Evolutionary conservation across 768 basidiomycete genomes (phyloP).

Genomic region (Clathrus columnatus): DNA sequence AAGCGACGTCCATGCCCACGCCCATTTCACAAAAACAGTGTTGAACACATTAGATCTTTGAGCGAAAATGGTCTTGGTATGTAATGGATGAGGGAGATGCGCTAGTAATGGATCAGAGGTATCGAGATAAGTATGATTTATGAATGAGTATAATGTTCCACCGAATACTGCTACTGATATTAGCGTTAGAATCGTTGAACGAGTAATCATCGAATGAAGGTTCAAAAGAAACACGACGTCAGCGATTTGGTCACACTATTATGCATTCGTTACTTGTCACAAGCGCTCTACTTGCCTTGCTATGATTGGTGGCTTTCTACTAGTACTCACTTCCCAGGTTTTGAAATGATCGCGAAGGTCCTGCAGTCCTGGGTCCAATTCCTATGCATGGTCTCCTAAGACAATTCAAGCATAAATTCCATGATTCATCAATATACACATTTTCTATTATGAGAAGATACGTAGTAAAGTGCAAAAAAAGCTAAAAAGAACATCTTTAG

Average conservation of each 20-base stretch:
- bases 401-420: no score
- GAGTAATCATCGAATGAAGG: slow-evolving; percentile 25
- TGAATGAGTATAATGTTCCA: slow-evolving; percentile 60
- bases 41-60: slow-evolving; percentile 77
- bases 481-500: no score
- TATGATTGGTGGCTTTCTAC: no score
- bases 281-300: no score
- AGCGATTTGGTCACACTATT: not conserved
- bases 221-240: not conserved
- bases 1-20: slow-evolving; percentile 85
- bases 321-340: no score
- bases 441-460: no score
- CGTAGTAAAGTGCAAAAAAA: no score
- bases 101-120: slow-evolving; percentile 72
- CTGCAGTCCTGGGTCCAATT: no score
- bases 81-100: slow-evolving; percentile 59
- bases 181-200: slow-evolving; percentile 23
- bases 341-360: no score
- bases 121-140: slow-evolving; percentile 66
- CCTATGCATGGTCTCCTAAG: no score
- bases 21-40: slow-evolving; percentile 77
- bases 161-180: slow-evolving; percentile 34
- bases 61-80: slow-evolving; percentile 63
- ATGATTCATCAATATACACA: no score
- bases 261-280: not conserved